Evolutionary conservation across 1,284 basidiomycete species (phyloP), one percentile per base, ranked within the genome.

Genomic region (Ganoderma leucocontextum): DNA sequence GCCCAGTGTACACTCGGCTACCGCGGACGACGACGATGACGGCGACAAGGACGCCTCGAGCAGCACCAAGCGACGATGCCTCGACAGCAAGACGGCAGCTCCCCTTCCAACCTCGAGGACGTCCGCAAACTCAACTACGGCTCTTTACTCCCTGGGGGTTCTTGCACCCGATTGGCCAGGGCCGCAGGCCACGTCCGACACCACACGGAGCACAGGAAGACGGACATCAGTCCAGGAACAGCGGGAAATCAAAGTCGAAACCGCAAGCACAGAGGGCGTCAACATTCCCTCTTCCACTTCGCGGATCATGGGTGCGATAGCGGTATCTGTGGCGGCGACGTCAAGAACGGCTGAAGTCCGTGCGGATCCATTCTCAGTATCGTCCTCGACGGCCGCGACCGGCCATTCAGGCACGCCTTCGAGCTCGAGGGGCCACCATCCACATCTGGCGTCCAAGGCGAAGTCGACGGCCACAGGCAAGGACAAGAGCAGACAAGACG

Each of bases 401-500:
- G n/a, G 36, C 5, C 33, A 33, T 35, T 25, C 52, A 19, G 33
- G 29, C 29, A 55, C 52, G 17, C 29, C 52, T 35, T 29, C 15
- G 7, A 55, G 33, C 33, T 29, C 29, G 25, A 59, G 10, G 38
- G 58, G 12, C 58, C 12, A 25, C 15, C 19, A n/a, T 13, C 57
- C 17, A 22, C 19, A 22, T 36, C 4, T 8, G 35, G n/a, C 35
- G 17, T 12, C 57, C 36, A 38, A 41, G 35, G 12, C 38, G 36
- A 22, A 15, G 36, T 38, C 22, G 29, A 19, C 7, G 52, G 15
- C 6, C n/a, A 49, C 17, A 6, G 9, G 8, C 52, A 55, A 55
- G 52, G 52, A 55, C 52, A 55, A 35, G 33, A 55, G 6, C 33
- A 55, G 52, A 12, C 52, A 60, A 60, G n/a, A 25, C 38, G 38